Evolutionary conservation across 257 asterid species (phyloP).

Genomic region (Solanum bukasovii): DNA sequence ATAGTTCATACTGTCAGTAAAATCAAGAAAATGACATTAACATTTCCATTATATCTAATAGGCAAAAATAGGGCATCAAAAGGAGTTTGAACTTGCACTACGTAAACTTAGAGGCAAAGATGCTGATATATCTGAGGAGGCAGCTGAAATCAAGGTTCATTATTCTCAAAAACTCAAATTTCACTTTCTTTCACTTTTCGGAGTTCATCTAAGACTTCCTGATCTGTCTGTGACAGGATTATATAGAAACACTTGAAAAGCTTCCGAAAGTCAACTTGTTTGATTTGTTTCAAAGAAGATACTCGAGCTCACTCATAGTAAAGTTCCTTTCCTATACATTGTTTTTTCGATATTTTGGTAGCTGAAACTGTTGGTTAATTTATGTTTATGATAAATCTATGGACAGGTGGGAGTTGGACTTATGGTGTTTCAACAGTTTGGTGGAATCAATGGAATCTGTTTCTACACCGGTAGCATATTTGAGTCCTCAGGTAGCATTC

Average conservation of each 20-base stretch:
- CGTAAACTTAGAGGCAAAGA: constrained; percentile 56
- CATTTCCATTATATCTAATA: constrained; percentile 1
- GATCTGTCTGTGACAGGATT: constrained; percentile 38
- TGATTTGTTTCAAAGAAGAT: constrained; percentile 72
- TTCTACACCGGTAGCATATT: constrained; percentile 89
- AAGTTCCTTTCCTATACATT: neutral
- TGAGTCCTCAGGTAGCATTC: constrained; percentile 59
- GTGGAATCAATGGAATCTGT: constrained; percentile 87
- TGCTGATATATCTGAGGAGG: constrained; percentile 61
- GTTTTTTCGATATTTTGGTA: neutral
- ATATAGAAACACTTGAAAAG: constrained; percentile 64
- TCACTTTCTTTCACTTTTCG: neutral
- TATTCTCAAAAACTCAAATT: neutral
- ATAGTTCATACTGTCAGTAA: neutral
- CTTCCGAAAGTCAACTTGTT: constrained; percentile 68
- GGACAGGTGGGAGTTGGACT: constrained; percentile 86
- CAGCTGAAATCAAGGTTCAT: constrained; percentile 72
- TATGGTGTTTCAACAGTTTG: constrained; percentile 88
- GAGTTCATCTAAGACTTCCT: neutral
- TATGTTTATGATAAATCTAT: neutral
- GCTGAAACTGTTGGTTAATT: neutral
- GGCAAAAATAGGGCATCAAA: constrained; percentile 63
- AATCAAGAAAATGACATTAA: neutral
- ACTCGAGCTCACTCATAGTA: constrained; percentile 65
- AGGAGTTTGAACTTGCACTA: constrained; percentile 71